phyloP scores from a whole-genome alignment of 164 flowering plant genomes.

The Umbilicus rupestris region DNA sequence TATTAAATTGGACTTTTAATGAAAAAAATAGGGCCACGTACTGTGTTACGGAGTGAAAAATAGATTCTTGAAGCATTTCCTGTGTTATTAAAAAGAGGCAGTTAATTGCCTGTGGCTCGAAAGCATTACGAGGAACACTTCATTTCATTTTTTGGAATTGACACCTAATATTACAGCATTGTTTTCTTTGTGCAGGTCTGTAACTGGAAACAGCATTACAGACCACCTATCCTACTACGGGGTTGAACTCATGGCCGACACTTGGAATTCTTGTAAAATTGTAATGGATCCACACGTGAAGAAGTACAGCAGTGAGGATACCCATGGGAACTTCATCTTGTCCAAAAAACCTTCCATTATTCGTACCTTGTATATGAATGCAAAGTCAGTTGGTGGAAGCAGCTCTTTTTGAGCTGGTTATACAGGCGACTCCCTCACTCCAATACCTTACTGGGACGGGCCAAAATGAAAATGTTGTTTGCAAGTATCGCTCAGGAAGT shows the following conservation, averaged over 20 bases:
- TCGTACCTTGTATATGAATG: background rate
- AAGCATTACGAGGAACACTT: background rate
- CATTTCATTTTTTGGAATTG: background rate
- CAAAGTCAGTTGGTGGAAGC: background rate
- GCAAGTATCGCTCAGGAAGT: background rate
- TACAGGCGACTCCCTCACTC: background rate
- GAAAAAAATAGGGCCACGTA: too few relatives aligned
- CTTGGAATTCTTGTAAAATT: constrained; percentile 8
- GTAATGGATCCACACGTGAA: background rate
- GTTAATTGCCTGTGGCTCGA: background rate
- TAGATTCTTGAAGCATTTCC: background rate
- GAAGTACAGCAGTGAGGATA: background rate
- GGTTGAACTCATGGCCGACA: constrained; percentile 8
- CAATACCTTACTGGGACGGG: background rate
- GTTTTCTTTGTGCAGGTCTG: constrained; percentile 2
- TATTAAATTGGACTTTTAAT: background rate
- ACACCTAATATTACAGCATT: background rate
- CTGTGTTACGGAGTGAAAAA: background rate
- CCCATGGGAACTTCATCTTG: constrained; percentile 5
- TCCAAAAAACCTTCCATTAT: background rate
- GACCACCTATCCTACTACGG: constrained; percentile 9
- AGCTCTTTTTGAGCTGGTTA: constrained; percentile 3
- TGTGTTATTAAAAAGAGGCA: background rate
- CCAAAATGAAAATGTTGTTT: background rate
- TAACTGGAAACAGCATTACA: constrained; percentile 9